A percentile compares a stretch with the other conserved stretches of the same genome.
Conservation (phyloP, 1,284 basidiomycete species). For the Cutaneotrichosporon cutaneum region DNA sequence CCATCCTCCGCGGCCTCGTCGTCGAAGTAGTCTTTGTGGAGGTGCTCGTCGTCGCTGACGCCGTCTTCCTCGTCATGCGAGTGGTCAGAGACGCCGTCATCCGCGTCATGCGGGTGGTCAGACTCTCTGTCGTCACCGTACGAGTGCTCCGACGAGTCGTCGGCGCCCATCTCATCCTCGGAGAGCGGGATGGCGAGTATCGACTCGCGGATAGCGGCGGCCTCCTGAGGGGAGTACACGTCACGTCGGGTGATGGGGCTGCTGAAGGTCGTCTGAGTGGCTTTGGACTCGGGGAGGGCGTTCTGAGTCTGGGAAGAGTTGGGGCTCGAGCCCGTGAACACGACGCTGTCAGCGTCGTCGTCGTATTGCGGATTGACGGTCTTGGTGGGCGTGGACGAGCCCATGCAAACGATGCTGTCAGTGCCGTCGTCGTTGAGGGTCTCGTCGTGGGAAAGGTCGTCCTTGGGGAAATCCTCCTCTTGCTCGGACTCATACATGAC, state of each 20-base stretch:
- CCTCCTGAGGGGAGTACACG: not conserved
- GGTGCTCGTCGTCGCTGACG: not conserved
- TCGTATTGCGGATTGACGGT: not conserved
- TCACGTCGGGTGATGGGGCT: not conserved
- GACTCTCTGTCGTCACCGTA: too few species aligned
- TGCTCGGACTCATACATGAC: constrained; percentile 21
- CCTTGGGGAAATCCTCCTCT: constrained; percentile 16
- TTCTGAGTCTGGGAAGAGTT: not conserved
- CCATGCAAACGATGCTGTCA: constrained; percentile 1
- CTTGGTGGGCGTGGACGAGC: not conserved
- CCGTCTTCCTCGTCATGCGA: not conserved
- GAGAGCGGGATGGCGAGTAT: not conserved
- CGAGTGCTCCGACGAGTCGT: not conserved
- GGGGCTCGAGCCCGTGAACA: not conserved
- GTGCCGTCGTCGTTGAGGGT: constrained; percentile 6
- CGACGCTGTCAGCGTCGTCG: not conserved
- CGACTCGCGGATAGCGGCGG: not conserved
- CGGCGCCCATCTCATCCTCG: not conserved
- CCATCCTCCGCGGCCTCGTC: not conserved
- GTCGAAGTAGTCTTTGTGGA: not conserved
- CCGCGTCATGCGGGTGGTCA: too few species aligned
- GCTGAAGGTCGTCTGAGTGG: not conserved
- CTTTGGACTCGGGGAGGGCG: not conserved
- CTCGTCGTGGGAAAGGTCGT: constrained; percentile 1
- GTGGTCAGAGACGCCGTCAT: too few species aligned